Percentiles rank a stretch among this genome's conserved stretches.
Evolutionary conservation across 768 basidiomycete species (phyloP).

Genomic region (Collybia sordida): DNA sequence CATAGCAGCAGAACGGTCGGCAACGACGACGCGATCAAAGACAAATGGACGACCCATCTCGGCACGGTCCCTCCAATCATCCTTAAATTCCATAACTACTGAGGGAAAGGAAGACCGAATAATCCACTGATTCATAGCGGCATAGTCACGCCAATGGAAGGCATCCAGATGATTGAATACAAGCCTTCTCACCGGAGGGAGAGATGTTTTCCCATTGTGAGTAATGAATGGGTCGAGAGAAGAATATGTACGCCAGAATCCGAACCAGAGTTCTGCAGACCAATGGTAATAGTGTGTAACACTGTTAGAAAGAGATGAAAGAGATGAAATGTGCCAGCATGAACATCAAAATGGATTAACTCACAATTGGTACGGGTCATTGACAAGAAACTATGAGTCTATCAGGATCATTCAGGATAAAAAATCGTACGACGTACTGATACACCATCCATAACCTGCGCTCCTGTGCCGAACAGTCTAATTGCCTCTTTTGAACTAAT

Average conservation of each 20-base stretch:
- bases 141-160: constrained; percentile 87
- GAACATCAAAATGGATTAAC: constrained; percentile 20
- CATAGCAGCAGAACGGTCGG: constrained; percentile 86
- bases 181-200: constrained; percentile 74
- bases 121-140: constrained; percentile 88
- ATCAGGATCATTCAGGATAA: background rate
- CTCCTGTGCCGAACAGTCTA: constrained; percentile 68
- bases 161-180: constrained; percentile 75
- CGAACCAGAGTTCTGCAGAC: constrained; percentile 89
- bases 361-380: constrained; percentile 86
- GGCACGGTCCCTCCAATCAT: constrained; percentile 83
- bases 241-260: constrained; percentile 89
- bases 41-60: constrained; percentile 69
- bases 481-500: constrained; percentile 69
- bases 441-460: constrained; percentile 74
- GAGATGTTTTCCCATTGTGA: constrained; percentile 61
- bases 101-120: constrained; percentile 81
- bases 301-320: constrained; percentile 33
- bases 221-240: constrained; percentile 74
- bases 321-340: background rate
- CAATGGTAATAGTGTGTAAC: constrained; percentile 94
- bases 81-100: constrained; percentile 72
- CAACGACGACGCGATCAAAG: constrained; percentile 85
- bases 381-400: constrained; percentile 65
- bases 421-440: constrained; percentile 41